Evolutionary conservation across 352 stramenopile species (phyloP), one percentile per base, ranked within the genome.

Genomic region (Phytophthora megakarya): DNA sequence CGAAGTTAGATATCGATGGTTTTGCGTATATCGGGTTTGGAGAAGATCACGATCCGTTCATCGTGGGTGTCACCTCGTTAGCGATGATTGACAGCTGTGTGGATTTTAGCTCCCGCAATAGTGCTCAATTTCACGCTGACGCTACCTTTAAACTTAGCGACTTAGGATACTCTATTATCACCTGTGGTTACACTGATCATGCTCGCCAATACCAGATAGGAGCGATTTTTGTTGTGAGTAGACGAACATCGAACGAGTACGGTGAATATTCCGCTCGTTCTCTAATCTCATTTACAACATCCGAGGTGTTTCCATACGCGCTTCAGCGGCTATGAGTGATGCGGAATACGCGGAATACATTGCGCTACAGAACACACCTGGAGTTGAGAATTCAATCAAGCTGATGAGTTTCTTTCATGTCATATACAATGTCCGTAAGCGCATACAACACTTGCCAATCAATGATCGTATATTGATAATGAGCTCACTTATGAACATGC

Each of bases 341-440:
- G 42, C 42, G 19, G 42, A 48, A n/a, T 10, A 5, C 30, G 51
- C 12, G 11, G 33, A 57, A 19, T 12, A 47, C 1, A 57, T 38
- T 16, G 35, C 7, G 18, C 48, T 56, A 18, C 30, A 16, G 2
- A 46, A 25, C 6, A 37, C 46, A 11, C 10, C 18, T 15, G 48
- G 8, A n/a, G 51, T 61, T 22, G 38, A 45, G 13, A 46, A 25
- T 33, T 28, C 15, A 11, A 45, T 25, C 8, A 40, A 45, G 12
- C 12, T 37, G 19, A 64, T 35, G 64, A 67, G 15, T 2, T 64
- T 62, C 45, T 72, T 72, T 50, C 64, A 72, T 33, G 57, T 67
- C 4, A 26, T 72, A 3, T 67, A 65, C 51, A 67, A 72, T 39
- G 51, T 67, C 3, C 51, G 52, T 6, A 67, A 72, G 23, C 43